Percentiles rank a stretch among this genome's conserved stretches.
phyloP scores from a whole-genome alignment of 2,329 filamentous ascomycete species.

The Thielaviopsis punctulata region DNA sequence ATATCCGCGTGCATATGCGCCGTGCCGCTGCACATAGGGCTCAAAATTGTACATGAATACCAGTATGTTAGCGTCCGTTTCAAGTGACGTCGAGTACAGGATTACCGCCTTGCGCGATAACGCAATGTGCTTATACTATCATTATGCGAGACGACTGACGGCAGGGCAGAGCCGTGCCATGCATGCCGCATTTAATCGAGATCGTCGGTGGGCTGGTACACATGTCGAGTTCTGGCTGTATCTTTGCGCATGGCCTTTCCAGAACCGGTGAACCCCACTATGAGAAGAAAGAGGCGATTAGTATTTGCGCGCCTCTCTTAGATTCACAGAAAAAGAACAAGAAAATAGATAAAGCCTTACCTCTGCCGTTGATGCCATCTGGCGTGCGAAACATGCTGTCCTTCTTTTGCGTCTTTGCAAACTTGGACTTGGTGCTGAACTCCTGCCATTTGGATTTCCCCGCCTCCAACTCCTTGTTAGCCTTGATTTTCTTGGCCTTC shows the following conservation, averaged over 20 bases:
- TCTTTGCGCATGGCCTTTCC: constrained; percentile 95
- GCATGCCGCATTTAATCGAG: constrained; percentile 38
- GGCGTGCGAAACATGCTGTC: constrained; percentile 95
- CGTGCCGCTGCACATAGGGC: too few relatives aligned
- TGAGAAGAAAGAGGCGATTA: constrained; percentile 13
- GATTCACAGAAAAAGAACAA: too few relatives aligned
- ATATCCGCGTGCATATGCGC: too few relatives aligned
- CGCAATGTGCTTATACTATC: not conserved
- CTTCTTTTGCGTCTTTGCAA: constrained; percentile 54
- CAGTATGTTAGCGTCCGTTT: constrained; percentile 4
- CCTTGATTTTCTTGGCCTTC: constrained; percentile 78
- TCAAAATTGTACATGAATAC: too few relatives aligned
- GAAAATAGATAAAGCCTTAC: constrained; percentile 38
- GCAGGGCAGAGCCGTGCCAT: not conserved
- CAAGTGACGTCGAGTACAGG: not conserved
- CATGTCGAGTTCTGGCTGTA: constrained; percentile 60
- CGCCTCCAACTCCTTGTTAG: constrained; percentile 77
- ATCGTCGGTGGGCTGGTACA: constrained; percentile 64
- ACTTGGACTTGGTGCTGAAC: constrained; percentile 64
- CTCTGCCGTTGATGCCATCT: constrained; percentile 70
- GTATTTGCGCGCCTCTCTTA: constrained; percentile 11
- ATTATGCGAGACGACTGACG: not conserved
- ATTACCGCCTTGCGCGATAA: not conserved
- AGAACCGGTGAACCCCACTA: constrained; percentile 91
- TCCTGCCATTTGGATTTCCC: constrained; percentile 92